Percentiles rank a stretch among this genome's conserved stretches.
Evolutionary conservation across 2,329 filamentous ascomycete species (phyloP).

Genomic region (Alternaria conjuncta): DNA sequence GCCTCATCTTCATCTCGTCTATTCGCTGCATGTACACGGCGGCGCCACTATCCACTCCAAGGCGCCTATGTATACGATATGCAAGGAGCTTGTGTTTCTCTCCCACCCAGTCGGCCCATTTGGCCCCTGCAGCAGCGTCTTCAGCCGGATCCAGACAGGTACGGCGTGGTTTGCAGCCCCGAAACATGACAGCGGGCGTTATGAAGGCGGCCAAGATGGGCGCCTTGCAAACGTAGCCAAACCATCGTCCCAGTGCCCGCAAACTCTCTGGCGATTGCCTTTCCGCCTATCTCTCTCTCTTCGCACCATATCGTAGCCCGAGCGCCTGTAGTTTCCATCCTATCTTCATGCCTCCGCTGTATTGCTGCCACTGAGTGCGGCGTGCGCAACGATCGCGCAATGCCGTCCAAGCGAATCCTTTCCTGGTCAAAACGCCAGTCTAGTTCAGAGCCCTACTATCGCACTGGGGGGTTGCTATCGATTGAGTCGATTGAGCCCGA

Average conservation of each 20-base stretch:
- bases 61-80: constrained; percentile 8
- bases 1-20: constrained; percentile 5
- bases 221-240: constrained; percentile 13
- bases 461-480: constrained; percentile 48
- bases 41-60: constrained; percentile 3
- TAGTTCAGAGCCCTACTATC: constrained; percentile 43
- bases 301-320: not conserved
- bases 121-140: constrained; percentile 18
- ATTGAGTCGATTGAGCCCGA: constrained; percentile 35
- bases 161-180: constrained; percentile 10
- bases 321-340: not conserved
- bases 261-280: not conserved
- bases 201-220: constrained; percentile 13
- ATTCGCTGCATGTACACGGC: constrained; percentile 10
- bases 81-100: not conserved
- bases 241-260: not conserved
- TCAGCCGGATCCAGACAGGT: not conserved
- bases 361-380: constrained; percentile 2
- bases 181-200: constrained; percentile 15
- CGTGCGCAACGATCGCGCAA: constrained; percentile 20
- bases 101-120: constrained; percentile 13
- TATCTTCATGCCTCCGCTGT: constrained; percentile 11
- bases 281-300: not conserved
- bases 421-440: constrained; percentile 54
- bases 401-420: constrained; percentile 53